Base-by-base conservation (phyloP, 2,329 filamentous ascomycete species). In the Penicillium sp. region DNA sequence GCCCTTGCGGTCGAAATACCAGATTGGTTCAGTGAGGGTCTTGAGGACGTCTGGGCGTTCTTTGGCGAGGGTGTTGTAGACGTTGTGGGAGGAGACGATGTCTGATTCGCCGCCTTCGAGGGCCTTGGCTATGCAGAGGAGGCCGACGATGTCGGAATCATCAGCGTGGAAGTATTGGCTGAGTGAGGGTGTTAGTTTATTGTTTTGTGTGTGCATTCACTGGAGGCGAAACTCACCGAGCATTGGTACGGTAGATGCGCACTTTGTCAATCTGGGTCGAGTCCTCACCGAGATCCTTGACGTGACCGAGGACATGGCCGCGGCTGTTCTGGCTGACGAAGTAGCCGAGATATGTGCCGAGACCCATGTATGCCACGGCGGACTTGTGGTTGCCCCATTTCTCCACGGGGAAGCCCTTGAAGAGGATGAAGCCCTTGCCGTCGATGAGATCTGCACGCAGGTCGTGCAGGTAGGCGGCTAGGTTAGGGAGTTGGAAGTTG, bases 1-100 rank as follows among this genome's bases (percentile, higher is more conserved):
- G 12, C 91, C 91, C 79, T 96, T 96, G 54, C 91, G 88, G 75
- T 96, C 91, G 73, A 96, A 93, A 78, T 96, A 94, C 91, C 91
- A 96, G 62, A 91, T 85, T 0, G 91, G 91, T 71, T 87, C 78
- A 1, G 89, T 88, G 53, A 96, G 79, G 6, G 87, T 82, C 72
- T 89, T 85, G 0, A 90, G 88, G 1, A 96, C 88, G 68, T 93
- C 91, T 0, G 91, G 90, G 25, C 90, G 82, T 70, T 93, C 86
- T 39, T 75, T 75, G 71, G 91, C 89, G 36, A 96, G 81, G 38
- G 83, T 83, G 75, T 96, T 96, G 85, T 89, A 96, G 39, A 96
- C 89, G 65, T 87, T 79, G 73, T 96, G 91, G 19, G 87, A 83
- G 60, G 86, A 90, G 51, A 89, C 89, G 55, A 96, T 83, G 70